Conservation (phyloP, 768 basidiomycete species). For the Heimioporus sp. region DNA sequence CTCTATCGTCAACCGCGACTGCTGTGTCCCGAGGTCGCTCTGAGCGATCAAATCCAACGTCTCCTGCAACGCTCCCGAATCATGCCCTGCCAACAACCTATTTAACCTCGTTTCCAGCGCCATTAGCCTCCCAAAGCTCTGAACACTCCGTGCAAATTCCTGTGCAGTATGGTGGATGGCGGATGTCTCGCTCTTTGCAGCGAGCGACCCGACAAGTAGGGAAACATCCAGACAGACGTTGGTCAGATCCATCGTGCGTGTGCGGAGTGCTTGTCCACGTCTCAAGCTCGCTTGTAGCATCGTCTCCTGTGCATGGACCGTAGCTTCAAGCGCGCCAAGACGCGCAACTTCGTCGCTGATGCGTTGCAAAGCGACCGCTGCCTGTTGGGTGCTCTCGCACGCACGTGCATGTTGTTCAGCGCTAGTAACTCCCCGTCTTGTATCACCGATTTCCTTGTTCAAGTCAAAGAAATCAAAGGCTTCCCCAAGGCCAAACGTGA, state of each 20-base stretch:
- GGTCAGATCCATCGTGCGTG: slow-evolving; percentile 12
- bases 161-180: slow-evolving; percentile 8
- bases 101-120: slow-evolving; percentile 1
- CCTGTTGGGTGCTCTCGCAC: slow-evolving; percentile 10
- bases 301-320: slow-evolving; percentile 1
- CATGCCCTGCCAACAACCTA: slow-evolving; percentile 1
- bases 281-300: slow-evolving; percentile 7
- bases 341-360: slow-evolving; percentile 1
- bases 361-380: background rate
- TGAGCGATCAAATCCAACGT: slow-evolving; percentile 12
- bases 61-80: slow-evolving; percentile 6
- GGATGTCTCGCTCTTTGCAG: slow-evolving; percentile 14
- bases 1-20: too few relatives aligned
- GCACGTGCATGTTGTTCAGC: slow-evolving; percentile 1
- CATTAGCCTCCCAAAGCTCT: slow-evolving; percentile 11
- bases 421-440: slow-evolving; percentile 6
- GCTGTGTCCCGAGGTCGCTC: background rate
- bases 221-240: slow-evolving; percentile 15
- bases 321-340: slow-evolving; percentile 4
- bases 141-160: slow-evolving; percentile 6
- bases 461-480: slow-evolving; percentile 15
- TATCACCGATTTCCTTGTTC: slow-evolving; percentile 11
- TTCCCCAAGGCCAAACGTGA: slow-evolving; percentile 16
- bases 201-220: slow-evolving; percentile 12
- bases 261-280: slow-evolving; percentile 8